A percentile compares a stretch with the other conserved stretches of the same genome.
Evolutionary conservation across 305 asterid species (phyloP).

Genomic region (Solanum hybrid): DNA sequence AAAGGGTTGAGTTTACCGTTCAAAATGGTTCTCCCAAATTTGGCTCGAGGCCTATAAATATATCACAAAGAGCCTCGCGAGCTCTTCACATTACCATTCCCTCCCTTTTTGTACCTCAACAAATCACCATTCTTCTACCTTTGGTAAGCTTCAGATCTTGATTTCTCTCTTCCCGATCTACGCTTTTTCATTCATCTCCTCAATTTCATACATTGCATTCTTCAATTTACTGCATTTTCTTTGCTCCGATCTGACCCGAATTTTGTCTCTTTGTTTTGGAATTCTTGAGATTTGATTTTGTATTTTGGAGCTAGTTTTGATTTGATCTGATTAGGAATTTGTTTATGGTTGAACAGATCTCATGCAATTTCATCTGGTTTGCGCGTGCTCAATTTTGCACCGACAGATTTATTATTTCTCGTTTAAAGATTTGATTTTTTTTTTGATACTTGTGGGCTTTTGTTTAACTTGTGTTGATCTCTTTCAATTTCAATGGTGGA

Average conservation of each 20-base stretch:
- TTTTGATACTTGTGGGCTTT: neutral
- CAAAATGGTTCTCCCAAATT: neutral
- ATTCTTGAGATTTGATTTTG: neutral
- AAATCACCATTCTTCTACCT: neutral
- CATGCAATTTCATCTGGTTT: neutral
- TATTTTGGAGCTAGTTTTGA: neutral
- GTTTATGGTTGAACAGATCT: neutral
- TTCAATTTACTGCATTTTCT: neutral
- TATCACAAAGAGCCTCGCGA: neutral
- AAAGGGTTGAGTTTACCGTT: neutral
- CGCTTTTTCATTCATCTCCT: neutral
- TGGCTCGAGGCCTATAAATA: neutral
- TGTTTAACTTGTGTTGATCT: neutral
- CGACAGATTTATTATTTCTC: neutral
- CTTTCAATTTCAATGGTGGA: neutral
- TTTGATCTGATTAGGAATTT: neutral
- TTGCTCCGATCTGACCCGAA: neutral
- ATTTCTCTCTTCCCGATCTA: neutral
- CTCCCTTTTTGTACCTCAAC: neutral
- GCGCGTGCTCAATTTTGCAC: neutral
- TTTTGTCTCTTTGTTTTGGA: neutral
- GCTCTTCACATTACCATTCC: neutral
- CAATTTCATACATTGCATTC: neutral
- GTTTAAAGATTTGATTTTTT: neutral
- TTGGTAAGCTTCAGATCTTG: slow-evolving; percentile 2